Evolutionary conservation across 2,329 filamentous ascomycete genomes (phyloP).

Genomic region (Fusarium multiceps): DNA sequence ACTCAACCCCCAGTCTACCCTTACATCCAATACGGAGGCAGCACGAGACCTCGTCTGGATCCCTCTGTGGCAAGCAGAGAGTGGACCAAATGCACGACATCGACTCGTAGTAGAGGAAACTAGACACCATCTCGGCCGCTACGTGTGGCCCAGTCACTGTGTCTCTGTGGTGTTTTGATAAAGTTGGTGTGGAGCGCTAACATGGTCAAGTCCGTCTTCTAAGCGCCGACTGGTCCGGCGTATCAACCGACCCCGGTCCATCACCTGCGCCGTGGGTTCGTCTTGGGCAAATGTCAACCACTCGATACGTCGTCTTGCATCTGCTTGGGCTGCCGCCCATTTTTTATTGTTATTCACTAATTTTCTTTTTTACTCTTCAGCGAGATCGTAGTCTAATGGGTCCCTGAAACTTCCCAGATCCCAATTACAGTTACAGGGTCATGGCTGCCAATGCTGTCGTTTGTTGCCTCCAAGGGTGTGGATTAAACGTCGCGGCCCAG

Average conservation of each 20-base stretch:
- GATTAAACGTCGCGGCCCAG: slow-evolving; percentile 26
- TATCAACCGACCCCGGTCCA: slow-evolving; percentile 47
- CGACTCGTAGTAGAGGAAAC: slow-evolving; percentile 50
- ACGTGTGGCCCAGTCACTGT: slow-evolving; percentile 36
- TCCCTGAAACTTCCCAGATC: slow-evolving; percentile 27
- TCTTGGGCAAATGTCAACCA: slow-evolving; percentile 43
- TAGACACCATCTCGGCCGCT: slow-evolving; percentile 33
- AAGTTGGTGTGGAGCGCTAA: slow-evolving; percentile 45
- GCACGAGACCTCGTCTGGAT: slow-evolving; percentile 46
- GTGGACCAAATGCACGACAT: slow-evolving; percentile 52
- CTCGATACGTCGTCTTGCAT: slow-evolving; percentile 37
- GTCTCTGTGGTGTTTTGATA: slow-evolving; percentile 32
- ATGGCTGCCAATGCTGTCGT: slow-evolving; percentile 15
- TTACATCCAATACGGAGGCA: slow-evolving; percentile 48
- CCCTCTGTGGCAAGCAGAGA: slow-evolving; percentile 46
- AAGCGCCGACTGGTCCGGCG: slow-evolving; percentile 52
- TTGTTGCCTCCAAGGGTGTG: slow-evolving; percentile 30
- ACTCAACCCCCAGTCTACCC: slow-evolving; percentile 32
- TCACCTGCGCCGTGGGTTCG: slow-evolving; percentile 47
- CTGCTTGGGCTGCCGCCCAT: slow-evolving; percentile 38
- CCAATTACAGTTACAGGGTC: slow-evolving; percentile 9
- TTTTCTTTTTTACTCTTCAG: slow-evolving; percentile 18
- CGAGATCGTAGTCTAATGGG: slow-evolving; percentile 14
- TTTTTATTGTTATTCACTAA: slow-evolving; percentile 12
- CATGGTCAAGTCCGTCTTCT: slow-evolving; percentile 43